A percentile compares a stretch with the other conserved stretches of the same genome.
These are phyloP conservation scores for Coemansia sp. DNA, from an alignment of 192 early-diverging fungal species.

Conservation along the genomic window DNA sequence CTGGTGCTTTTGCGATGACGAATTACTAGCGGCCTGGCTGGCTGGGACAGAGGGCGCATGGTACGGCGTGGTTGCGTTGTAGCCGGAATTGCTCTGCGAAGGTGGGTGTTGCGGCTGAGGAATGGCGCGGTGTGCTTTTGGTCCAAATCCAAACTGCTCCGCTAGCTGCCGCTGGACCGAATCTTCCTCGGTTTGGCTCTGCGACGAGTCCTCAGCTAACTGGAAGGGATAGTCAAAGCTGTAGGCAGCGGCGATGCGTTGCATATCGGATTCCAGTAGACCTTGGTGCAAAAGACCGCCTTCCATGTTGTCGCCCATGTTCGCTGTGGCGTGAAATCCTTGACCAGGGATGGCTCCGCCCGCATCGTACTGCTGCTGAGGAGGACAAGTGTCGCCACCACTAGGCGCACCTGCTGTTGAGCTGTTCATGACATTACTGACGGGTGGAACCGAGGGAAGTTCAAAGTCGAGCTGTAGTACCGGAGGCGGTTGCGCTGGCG, in stretches of 20 bases:
- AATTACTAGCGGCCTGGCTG: neutral
- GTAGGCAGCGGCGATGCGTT: conserved; percentile 10
- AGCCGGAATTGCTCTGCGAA: neutral
- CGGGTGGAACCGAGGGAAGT: conserved; percentile 26
- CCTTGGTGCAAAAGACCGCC: neutral
- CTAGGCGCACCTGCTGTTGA: neutral
- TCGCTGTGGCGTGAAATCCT: neutral
- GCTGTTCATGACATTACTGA: conserved; percentile 13
- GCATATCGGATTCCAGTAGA: neutral
- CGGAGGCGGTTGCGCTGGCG: conserved; percentile 26
- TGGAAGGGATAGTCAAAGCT: conserved; percentile 27
- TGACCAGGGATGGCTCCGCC: neutral
- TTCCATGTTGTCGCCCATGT: neutral
- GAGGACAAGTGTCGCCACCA: neutral
- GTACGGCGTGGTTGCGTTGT: neutral
- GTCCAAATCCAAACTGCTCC: conserved; percentile 29
- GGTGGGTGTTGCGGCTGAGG: neutral
- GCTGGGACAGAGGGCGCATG: conserved; percentile 5
- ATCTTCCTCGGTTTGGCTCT: neutral
- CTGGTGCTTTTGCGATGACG: conserved; percentile 1
- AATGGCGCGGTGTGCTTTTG: neutral
- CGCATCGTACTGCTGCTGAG: neutral
- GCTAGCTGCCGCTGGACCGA: conserved; percentile 16
- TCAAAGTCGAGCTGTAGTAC: conserved; percentile 44
- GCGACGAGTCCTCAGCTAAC: conserved; percentile 10